A percentile compares a stretch with the other conserved stretches of the same genome.
phyloP scores from a whole-genome alignment of 768 basidiomycete species.

The Rhodotorula graminis region DNA sequence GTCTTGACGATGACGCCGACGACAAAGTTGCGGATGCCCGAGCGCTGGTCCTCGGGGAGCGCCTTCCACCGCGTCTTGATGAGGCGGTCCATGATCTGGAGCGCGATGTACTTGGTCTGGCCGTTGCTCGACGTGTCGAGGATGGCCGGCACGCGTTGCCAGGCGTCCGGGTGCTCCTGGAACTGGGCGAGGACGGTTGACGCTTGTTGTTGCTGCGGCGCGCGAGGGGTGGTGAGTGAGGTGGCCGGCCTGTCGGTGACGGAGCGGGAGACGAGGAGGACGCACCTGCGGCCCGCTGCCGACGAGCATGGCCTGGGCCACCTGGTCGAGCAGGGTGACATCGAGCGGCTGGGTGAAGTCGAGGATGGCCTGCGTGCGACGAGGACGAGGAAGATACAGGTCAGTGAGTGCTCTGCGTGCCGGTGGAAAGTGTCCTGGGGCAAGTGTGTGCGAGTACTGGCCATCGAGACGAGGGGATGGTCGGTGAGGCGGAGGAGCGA shows the following conservation, averaged over 20 bases:
- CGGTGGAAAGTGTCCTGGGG: too few relatives aligned
- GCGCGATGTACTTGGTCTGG: conserved; percentile 85
- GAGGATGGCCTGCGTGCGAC: conserved; percentile 37
- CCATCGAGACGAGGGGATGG: too few relatives aligned
- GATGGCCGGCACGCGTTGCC: conserved; percentile 94
- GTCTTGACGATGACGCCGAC: conserved; percentile 88
- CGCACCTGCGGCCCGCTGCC: conserved; percentile 75
- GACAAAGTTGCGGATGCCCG: conserved; percentile 94
- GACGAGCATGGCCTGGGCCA: conserved; percentile 86
- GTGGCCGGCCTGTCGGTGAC: too few relatives aligned
- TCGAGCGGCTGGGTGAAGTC: conserved; percentile 68
- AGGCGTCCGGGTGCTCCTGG: conserved; percentile 91
- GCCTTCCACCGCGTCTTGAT: conserved; percentile 94
- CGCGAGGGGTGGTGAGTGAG: too few relatives aligned
- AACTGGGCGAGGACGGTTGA: conserved; percentile 92
- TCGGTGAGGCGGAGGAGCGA: too few relatives aligned
- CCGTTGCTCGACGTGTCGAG: conserved; percentile 76
- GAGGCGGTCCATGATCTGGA: conserved; percentile 93
- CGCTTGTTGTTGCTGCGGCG: conserved; percentile 78
- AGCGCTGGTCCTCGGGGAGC: conserved; percentile 84
- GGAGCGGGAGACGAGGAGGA: too few relatives aligned
- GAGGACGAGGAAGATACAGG: not conserved
- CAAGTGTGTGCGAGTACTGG: too few relatives aligned
- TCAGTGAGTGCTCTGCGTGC: not conserved
- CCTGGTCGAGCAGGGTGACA: conserved; percentile 83